Evolutionary conservation across 176 grass and related monocot species (phyloP), one percentile per base, ranked within the genome.

Genomic region (Aegilops speltoides): DNA sequence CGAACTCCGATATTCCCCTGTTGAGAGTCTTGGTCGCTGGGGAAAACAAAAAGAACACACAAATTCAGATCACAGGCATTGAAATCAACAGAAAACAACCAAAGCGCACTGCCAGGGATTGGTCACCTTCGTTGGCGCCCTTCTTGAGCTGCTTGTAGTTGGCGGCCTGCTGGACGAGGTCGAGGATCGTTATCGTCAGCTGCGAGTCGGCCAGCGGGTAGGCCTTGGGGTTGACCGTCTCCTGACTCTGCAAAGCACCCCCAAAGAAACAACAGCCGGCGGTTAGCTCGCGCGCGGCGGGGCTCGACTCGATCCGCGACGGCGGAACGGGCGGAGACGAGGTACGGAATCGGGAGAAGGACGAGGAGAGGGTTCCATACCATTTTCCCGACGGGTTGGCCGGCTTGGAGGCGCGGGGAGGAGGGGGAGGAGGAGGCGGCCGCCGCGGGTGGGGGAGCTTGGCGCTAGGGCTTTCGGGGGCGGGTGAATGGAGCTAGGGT

Each of bases 121-220:
- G 43, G 40, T 11, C 54, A 96, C 94, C 94, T 88, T 96, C 94
- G 81, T 96, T 96, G 40, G 94, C 94, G 16, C 94, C 94, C 89
- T 96, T 96, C 91, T 91, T 96, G 54, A 96, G 91, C 81, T 96
- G 94, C 91, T 90, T 96, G 87, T 93, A 96, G 90, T 96, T 93
- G 74, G 91, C 75, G 11, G 94, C 94, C 67, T 93, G 91, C 81
- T 96, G 94, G 76, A 96, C 77, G 59, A 93, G 79, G 64, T 96
- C 94, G 69, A 96, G 81, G 59, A 96, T 96, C 31, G 83, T 86
- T 64, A 87, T 79, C 32, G 94, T 90, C 73, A 96, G 85, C 91
- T 94, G 91, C 41, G 89, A 83, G 65, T 96, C 94, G 50, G 94
- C 94, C 82, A 96, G 82, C 78, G 94, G 94, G 62, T 96, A 96